These are phyloP conservation scores for Triangularia verruculosa DNA, from an alignment of 2,329 filamentous ascomycete genomes.

Conservation along the genomic window DNA sequence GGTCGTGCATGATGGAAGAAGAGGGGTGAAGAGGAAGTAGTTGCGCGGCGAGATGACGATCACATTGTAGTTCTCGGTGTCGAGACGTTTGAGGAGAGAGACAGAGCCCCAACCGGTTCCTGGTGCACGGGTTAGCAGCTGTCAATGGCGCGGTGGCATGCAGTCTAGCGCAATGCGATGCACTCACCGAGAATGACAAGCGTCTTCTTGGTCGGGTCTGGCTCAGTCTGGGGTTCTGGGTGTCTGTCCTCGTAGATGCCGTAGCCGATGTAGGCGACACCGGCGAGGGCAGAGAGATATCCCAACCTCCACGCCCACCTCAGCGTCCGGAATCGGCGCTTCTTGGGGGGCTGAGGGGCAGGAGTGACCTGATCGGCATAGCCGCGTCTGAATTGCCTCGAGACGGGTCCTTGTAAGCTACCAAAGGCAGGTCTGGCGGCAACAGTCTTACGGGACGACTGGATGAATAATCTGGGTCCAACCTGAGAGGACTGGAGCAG, in stretches of 20 bases:
- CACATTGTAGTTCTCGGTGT: constrained; percentile 99
- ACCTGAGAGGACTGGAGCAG: constrained; percentile 23
- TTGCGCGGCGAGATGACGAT: constrained; percentile 96
- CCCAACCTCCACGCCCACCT: constrained; percentile 81
- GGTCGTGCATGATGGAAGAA: constrained; percentile 95
- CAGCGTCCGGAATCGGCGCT: constrained; percentile 65
- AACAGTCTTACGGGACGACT: constrained; percentile 26
- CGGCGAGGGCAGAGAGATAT: constrained; percentile 69
- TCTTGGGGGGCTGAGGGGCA: constrained; percentile 42
- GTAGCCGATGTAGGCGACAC: constrained; percentile 71
- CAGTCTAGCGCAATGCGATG: neutral
- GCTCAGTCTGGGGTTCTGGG: constrained; percentile 72
- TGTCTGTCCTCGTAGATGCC: constrained; percentile 79
- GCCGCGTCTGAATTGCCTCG: constrained; percentile 30
- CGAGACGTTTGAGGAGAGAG: constrained; percentile 95
- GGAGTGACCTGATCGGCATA: constrained; percentile 29
- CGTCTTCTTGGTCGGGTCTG: constrained; percentile 92
- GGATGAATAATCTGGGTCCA: constrained; percentile 30
- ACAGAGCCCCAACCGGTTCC: constrained; percentile 96
- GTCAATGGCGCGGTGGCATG: neutral
- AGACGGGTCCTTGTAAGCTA: constrained; percentile 26
- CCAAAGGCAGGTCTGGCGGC: constrained; percentile 24
- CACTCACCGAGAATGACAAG: constrained; percentile 83
- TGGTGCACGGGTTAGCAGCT: constrained; percentile 38
- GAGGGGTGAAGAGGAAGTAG: constrained; percentile 98